These are phyloP conservation scores for Papilionanthe hybrid DNA, from an alignment of 116 monocot genomes.

Conservation along the genomic window DNA sequence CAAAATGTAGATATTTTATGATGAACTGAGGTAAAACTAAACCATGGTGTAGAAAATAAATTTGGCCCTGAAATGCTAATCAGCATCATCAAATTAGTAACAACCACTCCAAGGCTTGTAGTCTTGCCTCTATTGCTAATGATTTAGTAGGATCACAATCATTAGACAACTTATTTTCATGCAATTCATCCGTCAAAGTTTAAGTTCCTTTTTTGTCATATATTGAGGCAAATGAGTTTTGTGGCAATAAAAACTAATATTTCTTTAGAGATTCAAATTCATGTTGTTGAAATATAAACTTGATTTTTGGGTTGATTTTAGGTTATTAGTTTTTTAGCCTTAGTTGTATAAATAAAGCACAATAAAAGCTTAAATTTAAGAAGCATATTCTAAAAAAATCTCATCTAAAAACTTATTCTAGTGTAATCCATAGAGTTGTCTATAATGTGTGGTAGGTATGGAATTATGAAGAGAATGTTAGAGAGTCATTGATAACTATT, in stretches of 20 bases:
- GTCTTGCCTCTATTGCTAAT: not conserved
- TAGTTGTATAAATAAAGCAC: too few relatives aligned
- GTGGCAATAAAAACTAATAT: constrained; percentile 5
- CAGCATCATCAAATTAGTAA: not conserved
- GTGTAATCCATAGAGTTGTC: too few relatives aligned
- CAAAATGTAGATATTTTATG: not conserved
- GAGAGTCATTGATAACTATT: too few relatives aligned
- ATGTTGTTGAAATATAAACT: too few relatives aligned
- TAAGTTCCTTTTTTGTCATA: constrained; percentile 6
- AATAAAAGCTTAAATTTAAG: too few relatives aligned
- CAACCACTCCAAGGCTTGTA: not conserved
- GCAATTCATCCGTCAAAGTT: constrained; percentile 11
- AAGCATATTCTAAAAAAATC: too few relatives aligned
- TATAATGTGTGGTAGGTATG: too few relatives aligned
- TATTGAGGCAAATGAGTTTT: constrained; percentile 10
- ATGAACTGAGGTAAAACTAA: not conserved
- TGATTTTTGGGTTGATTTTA: too few relatives aligned
- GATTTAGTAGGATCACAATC: not conserved
- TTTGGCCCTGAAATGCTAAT: not conserved
- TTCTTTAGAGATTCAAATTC: constrained; percentile 10
- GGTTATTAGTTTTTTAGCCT: too few relatives aligned
- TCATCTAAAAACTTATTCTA: too few relatives aligned
- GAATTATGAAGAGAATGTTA: too few relatives aligned
- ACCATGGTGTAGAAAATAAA: not conserved
- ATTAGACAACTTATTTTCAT: not conserved